Evolutionary conservation across 306 rosid species (phyloP).

Genomic region (Castanea mollissima): DNA sequence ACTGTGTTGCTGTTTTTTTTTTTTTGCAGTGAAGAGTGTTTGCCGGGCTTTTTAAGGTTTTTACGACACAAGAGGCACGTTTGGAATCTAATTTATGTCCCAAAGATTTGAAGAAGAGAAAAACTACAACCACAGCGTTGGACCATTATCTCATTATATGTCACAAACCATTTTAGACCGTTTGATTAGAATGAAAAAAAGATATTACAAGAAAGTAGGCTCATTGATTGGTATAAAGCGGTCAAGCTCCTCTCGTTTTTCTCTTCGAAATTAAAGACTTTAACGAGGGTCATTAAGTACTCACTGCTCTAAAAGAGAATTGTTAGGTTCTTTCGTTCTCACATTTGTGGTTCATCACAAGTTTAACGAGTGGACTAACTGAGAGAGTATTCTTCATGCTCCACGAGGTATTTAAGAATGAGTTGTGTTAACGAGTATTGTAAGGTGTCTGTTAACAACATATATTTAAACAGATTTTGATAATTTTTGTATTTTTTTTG

Average conservation of each 20-base stretch:
- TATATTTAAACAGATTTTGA: too few species aligned
- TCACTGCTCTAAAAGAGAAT: too few species aligned
- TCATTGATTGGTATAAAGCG: too few species aligned
- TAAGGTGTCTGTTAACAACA: too few species aligned
- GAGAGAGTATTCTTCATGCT: fast-evolving
- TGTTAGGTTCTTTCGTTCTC: too few species aligned
- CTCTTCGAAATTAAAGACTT: too few species aligned
- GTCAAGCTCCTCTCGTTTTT: too few species aligned
- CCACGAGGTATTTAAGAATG: fast-evolving
- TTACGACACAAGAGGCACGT: conserved; percentile 24
- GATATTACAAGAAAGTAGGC: too few species aligned
- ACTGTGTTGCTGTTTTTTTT: neutral
- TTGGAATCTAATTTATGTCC: conserved; percentile 37
- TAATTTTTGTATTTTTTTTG: too few species aligned
- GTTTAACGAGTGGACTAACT: too few species aligned
- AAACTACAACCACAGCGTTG: neutral
- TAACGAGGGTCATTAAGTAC: too few species aligned
- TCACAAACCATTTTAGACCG: conserved; percentile 25
- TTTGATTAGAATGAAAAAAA: neutral
- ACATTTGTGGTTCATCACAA: fast-evolving
- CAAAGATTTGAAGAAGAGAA: neutral
- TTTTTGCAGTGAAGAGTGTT: conserved; percentile 13
- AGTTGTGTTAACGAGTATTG: too few species aligned
- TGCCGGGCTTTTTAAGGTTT: conserved; percentile 50
- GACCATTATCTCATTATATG: neutral